Base-by-base conservation (phyloP, 1,284 basidiomycete genomes). In the Tranzscheliella williamsii region DNA sequence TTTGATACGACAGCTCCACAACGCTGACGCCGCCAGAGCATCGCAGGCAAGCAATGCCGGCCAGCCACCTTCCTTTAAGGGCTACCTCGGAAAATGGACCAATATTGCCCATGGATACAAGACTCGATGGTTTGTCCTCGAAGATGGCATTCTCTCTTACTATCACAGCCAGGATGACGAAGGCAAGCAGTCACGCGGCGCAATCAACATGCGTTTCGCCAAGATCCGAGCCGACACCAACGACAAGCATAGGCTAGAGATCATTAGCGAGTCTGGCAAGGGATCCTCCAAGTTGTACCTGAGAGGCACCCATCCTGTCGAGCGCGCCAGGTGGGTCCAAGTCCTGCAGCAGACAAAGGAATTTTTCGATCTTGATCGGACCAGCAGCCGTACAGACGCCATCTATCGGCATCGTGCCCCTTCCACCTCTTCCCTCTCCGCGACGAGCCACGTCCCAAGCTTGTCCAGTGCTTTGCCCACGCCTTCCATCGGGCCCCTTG, bases 141-240 rank as follows among this genome's bases (percentile, higher is more conserved):
- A 89, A 67, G 85, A 89, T 54, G 94, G 91, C 5, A 82, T 88
- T 24, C 79, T 94, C 11, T 70, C 67, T 13, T 51, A 94, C 75
- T 94, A 91, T 75, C 88, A 89, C 26, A 87, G 88, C 69, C 90
- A 92, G 69, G 91, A 92, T 60, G 94, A 97, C 71, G 92, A 97
- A 79, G 84, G 85, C 9, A 81, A 93, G 26, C 86, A 91, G 1
- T 88, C 87, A 38, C 84, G 94, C 24, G 93, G 93, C 1, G 88
- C 91, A 0, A 91, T 96, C 55, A 85, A 88, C 2, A 88, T 96
- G 86, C 87, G 86, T 62, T 87, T 85, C 2, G 91, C 90, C 0
- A 79, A 83, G 17, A 64, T 79, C 24, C 62, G 62, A 4, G 65
- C 77, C 17, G 72, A 76, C 23, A 52, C 54, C 29, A 65, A 70